phyloP scores from a whole-genome alignment of 1,139 yeast species.

The Eremothecium sinecaudum region DNA sequence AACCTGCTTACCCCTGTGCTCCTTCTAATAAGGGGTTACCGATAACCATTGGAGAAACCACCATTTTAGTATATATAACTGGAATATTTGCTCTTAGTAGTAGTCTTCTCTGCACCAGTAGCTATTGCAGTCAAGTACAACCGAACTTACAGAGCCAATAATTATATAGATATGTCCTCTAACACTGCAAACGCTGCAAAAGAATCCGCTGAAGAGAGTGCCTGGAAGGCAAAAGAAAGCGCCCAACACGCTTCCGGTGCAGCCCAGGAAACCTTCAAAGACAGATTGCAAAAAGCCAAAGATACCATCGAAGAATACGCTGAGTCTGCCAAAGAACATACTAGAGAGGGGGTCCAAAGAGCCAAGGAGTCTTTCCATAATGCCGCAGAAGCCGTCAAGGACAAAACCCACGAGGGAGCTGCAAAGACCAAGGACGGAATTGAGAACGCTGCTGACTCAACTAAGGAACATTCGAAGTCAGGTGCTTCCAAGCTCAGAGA shows the following conservation, averaged over 20 bases:
- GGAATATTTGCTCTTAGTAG: too few relatives aligned
- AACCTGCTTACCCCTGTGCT: too few relatives aligned
- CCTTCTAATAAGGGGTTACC: too few relatives aligned
- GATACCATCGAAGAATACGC: constrained; percentile 1
- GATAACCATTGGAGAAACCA: too few relatives aligned
- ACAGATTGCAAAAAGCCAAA: constrained; percentile 46
- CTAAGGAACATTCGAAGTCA: not conserved
- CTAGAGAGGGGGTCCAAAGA: not conserved
- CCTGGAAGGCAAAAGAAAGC: not conserved
- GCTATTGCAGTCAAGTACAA: too few relatives aligned
- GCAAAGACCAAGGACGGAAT: constrained; percentile 65
- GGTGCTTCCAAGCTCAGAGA: constrained; percentile 55
- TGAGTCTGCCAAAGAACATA: not conserved
- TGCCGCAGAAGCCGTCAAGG: not conserved
- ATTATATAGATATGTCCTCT: too few relatives aligned
- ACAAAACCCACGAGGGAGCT: constrained; percentile 9
- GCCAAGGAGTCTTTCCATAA: not conserved
- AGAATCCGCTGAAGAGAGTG: too few relatives aligned
- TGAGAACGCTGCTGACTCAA: constrained; percentile 36
- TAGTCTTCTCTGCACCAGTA: too few relatives aligned
- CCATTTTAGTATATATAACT: too few relatives aligned
- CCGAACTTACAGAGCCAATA: too few relatives aligned
- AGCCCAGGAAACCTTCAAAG: not conserved
- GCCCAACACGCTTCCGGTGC: not conserved
- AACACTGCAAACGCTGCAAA: too few relatives aligned